These are phyloP conservation scores for Cynanchum wilfordii DNA, from an alignment of 257 asterid species.

Conservation along the genomic window DNA sequence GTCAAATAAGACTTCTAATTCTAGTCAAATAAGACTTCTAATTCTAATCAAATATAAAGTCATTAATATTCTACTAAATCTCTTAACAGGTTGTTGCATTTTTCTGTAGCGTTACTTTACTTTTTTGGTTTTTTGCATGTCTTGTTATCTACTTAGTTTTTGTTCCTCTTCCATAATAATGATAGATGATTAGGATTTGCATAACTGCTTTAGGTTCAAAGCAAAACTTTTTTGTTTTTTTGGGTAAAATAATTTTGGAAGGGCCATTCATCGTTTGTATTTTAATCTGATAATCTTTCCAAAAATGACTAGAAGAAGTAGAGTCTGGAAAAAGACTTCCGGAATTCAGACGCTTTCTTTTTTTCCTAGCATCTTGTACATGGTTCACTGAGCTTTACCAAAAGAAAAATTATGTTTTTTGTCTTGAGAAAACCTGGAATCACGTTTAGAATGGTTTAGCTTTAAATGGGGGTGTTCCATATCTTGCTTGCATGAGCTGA, in stretches of 20 bases:
- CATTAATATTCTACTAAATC: too few relatives aligned
- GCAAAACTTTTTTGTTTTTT: not conserved
- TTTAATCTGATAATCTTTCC: not conserved
- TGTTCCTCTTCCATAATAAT: not conserved
- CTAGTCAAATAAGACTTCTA: too few relatives aligned
- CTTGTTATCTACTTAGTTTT: not conserved
- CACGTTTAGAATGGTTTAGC: not conserved
- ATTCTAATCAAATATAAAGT: too few relatives aligned
- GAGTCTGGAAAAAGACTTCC: not conserved
- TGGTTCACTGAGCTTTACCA: not conserved
- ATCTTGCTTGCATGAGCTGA: not conserved
- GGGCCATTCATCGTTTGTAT: not conserved
- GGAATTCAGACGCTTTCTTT: not conserved
- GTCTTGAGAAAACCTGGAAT: constrained; percentile 1
- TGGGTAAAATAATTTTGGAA: not conserved
- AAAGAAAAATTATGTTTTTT: not conserved
- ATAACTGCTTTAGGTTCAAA: not conserved
- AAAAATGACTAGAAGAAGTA: not conserved
- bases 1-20: too few relatives aligned
- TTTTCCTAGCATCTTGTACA: not conserved
- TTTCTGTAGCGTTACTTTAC: not conserved
- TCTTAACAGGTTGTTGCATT: too few relatives aligned
- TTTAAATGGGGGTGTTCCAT: not conserved
- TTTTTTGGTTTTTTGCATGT: not conserved
- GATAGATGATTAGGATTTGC: not conserved